phyloP scores from a whole-genome alignment of 495 filamentous ascomycete species.

The Tuber microsphaerosporum region DNA sequence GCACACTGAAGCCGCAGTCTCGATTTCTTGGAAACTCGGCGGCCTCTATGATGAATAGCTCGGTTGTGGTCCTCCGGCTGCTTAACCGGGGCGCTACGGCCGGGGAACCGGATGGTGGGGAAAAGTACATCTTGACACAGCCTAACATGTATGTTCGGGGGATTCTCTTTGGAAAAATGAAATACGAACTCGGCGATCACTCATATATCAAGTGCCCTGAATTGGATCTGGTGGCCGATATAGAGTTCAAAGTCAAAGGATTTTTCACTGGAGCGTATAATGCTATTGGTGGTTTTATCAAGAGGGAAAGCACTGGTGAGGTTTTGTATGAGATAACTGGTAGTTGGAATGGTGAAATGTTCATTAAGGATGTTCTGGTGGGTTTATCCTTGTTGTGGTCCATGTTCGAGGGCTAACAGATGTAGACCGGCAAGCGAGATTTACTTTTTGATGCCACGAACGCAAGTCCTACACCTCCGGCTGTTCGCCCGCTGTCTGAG shows the following conservation, averaged over 20 bases:
- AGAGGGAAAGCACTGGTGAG: slow-evolving; percentile 78
- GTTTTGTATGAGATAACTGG: slow-evolving; percentile 83
- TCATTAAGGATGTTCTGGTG: slow-evolving; percentile 73
- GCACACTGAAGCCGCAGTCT: slow-evolving; percentile 90
- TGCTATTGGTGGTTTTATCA: slow-evolving; percentile 87
- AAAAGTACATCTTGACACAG: slow-evolving; percentile 89
- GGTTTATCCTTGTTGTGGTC: slow-evolving; percentile 27
- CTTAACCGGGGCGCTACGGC: slow-evolving; percentile 54
- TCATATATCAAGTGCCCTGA: slow-evolving; percentile 92
- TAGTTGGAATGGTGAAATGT: slow-evolving; percentile 91
- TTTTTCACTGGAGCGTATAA: slow-evolving; percentile 97
- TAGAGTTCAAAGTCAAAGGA: slow-evolving; percentile 98
- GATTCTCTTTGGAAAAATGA: slow-evolving; percentile 98
- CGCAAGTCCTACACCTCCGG: slow-evolving; percentile 65
- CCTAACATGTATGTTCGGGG: slow-evolving; percentile 99
- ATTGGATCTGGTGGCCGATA: slow-evolving; percentile 73
- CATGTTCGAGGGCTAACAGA: slow-evolving; percentile 9
- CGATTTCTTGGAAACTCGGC: slow-evolving; percentile 96
- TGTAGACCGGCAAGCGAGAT: slow-evolving; percentile 76
- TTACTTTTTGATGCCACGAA: slow-evolving; percentile 79
- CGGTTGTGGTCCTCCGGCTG: slow-evolving; percentile 73
- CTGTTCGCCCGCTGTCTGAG: slow-evolving; percentile 70
- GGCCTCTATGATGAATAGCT: slow-evolving; percentile 93
- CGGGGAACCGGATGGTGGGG: slow-evolving; percentile 56
- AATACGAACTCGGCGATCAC: slow-evolving; percentile 96